Evolutionary conservation across 257 asterid species (phyloP).

Genomic region (Capsicum chinense): DNA sequence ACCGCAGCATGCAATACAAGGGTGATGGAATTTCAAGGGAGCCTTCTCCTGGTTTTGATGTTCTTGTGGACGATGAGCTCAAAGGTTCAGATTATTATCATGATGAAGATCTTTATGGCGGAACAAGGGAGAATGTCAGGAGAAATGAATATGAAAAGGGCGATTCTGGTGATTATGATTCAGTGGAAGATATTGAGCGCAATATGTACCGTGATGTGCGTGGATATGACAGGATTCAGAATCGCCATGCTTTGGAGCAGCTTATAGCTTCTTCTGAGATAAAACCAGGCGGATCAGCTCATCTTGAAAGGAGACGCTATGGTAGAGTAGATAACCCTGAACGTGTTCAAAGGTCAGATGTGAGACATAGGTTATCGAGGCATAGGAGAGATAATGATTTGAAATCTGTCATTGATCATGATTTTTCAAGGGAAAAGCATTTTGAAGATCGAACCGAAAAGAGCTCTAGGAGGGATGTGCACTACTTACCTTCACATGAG

Average conservation of each 20-base stretch:
- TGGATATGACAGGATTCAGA: constrained; percentile 42
- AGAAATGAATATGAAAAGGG: constrained; percentile 52
- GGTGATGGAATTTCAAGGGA: constrained; percentile 75
- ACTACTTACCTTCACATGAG: constrained; percentile 43
- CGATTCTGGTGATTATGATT: constrained; percentile 53
- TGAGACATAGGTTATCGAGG: constrained; percentile 70
- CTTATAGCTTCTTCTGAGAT: constrained; percentile 60
- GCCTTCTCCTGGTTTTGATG: constrained; percentile 96
- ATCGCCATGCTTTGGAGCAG: constrained; percentile 63
- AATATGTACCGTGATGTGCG: constrained; percentile 57
- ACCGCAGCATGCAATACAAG: constrained; percentile 32
- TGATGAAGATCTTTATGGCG: constrained; percentile 68
- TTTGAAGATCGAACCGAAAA: constrained; percentile 49
- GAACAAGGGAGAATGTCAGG: constrained; percentile 49
- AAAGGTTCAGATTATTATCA: constrained; percentile 76
- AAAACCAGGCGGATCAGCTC: constrained; percentile 49
- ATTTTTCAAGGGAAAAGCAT: constrained; percentile 51
- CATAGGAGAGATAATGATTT: constrained; percentile 69
- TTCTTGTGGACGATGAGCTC: constrained; percentile 80
- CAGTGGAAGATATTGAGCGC: constrained; percentile 48
- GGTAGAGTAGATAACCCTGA: constrained; percentile 46
- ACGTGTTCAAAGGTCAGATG: constrained; percentile 61
- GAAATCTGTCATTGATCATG: constrained; percentile 78
- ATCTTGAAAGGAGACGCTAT: constrained; percentile 51
- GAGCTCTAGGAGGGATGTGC: constrained; percentile 50